phyloP scores from a whole-genome alignment of 2,329 filamentous ascomycete genomes.

The Phaeoacremonium minimum region DNA sequence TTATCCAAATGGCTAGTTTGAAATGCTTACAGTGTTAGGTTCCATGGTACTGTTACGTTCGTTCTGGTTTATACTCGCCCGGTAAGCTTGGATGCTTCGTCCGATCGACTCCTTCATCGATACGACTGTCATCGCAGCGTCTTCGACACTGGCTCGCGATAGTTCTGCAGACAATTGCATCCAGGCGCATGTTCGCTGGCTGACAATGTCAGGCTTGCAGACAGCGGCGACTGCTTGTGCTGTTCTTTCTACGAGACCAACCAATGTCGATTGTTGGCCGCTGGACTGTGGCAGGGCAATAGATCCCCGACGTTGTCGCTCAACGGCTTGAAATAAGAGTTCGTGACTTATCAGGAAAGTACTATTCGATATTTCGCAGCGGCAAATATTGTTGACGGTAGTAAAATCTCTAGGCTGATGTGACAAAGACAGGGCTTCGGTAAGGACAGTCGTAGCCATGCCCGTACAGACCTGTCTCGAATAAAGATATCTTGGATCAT shows the following conservation, averaged over 20 bases:
- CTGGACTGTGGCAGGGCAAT: not conserved
- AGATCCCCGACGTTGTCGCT: conserved; percentile 2
- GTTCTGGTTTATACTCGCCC: not conserved
- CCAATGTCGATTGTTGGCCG: not conserved
- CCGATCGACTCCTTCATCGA: conserved; percentile 5
- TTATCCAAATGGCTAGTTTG: not conserved
- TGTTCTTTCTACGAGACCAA: conserved; percentile 2
- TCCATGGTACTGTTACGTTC: not conserved
- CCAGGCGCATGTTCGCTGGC: conserved; percentile 7
- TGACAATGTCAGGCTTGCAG: conserved; percentile 5
- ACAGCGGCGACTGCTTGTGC: conserved; percentile 1
- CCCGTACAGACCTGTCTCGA: conserved; percentile 4
- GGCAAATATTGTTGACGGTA: conserved; percentile 5
- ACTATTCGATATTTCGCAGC: conserved; percentile 6
- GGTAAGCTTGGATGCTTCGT: conserved; percentile 1
- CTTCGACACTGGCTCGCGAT: conserved; percentile 1
- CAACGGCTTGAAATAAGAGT: conserved; percentile 3
- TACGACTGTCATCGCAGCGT: not conserved
- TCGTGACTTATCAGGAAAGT: conserved; percentile 7
- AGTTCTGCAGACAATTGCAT: conserved; percentile 5
- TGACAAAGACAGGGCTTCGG: conserved; percentile 1
- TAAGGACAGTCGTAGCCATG: conserved; percentile 2
- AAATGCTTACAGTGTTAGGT: not conserved
- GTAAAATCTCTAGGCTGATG: conserved; percentile 3
- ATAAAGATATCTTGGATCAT: conserved; percentile 6